phyloP scores from a whole-genome alignment of 75 land plant species.

The Pseudotsuga menziesii region DNA sequence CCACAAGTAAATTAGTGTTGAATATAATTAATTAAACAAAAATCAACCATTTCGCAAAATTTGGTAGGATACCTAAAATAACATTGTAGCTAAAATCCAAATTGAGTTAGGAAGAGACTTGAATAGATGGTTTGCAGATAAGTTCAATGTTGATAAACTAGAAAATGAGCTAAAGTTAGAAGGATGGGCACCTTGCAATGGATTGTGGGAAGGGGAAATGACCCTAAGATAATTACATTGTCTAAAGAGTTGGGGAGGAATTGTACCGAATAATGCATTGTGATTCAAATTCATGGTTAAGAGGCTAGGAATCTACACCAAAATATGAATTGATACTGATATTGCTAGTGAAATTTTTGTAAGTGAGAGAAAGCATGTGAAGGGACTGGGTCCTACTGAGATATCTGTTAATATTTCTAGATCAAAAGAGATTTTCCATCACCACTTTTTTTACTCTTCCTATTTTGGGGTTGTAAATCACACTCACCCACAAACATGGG shows the following conservation, averaged over 20 bases:
- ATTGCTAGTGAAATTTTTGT: slow-evolving; percentile 54
- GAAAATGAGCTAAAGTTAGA: no score
- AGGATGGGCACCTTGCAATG: slow-evolving; percentile 40
- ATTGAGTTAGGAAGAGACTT: no score
- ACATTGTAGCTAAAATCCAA: no score
- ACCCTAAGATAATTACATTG: slow-evolving; percentile 33
- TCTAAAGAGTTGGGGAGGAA: no score
- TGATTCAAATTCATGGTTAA: slow-evolving; percentile 42
- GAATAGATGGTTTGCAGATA: no score
- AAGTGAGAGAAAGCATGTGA: slow-evolving; percentile 37
- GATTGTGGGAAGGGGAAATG: slow-evolving; percentile 49
- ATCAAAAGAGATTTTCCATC: slow-evolving; percentile 56
- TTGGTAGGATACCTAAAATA: no score
- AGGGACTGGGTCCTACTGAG: slow-evolving; percentile 62
- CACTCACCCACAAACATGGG: slow-evolving; percentile 75
- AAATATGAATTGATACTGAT: slow-evolving; percentile 29
- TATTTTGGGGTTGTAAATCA: slow-evolving; percentile 47
- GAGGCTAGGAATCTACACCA: slow-evolving; percentile 24
- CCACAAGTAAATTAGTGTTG: no score
- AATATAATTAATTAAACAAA: no score
- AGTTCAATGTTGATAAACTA: no score
- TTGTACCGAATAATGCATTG: slow-evolving; percentile 36
- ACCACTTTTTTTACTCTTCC: slow-evolving; percentile 48
- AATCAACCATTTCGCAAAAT: no score
- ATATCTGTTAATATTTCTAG: slow-evolving; percentile 68